Evolutionary conservation across 345 rosid genomes (phyloP), one percentile per base, ranked within the genome.

Genomic region (Gossypium turneri): DNA sequence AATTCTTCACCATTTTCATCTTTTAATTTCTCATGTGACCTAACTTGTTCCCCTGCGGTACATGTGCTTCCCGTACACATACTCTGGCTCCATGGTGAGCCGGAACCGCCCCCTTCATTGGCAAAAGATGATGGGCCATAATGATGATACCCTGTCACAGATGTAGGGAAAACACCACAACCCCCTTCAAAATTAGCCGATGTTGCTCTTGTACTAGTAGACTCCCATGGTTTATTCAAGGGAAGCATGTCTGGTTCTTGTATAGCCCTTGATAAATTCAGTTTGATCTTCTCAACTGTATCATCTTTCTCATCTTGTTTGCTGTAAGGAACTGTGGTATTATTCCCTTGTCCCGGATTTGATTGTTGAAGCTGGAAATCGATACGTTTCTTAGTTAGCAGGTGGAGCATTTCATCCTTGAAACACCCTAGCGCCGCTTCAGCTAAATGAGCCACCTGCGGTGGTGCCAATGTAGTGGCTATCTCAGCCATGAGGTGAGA

Each of bases 361-460:
- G 87, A 75, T 75, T 83, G 88, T 61, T 89, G 86, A 73, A 86
- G 85, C 82, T 93, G 94, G 84, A 87, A 89, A 79, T 91, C 92
- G 19, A 93, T 86, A 25, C 90, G 87, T 77, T 90, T 95, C 91
- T 92, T 95, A 61, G 97, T 90, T 70, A 95, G 97, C 77, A 93
- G 93, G 85, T 90, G 98, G 67, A 67, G 94, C 98, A 95, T 95
- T 75, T 95, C 98, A 73, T 95, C 99, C 72, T 95, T 91, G 83
- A 95, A 96, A 89, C 98, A 96, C 43, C 98, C 98, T 2, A 96
- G 92, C 1, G 99, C 97, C 6, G 97, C 99, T 84, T 96, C 99
- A 0, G 97, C 97, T 0, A 96, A 92, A 81, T 92, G 89, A 81
- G 97, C 91, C 67, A 91, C 92, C 56, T 96, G 99, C 0, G 97